These are phyloP conservation scores for Kwoniella europaea DNA, from an alignment of 768 basidiomycete species.

Conservation along the genomic window DNA sequence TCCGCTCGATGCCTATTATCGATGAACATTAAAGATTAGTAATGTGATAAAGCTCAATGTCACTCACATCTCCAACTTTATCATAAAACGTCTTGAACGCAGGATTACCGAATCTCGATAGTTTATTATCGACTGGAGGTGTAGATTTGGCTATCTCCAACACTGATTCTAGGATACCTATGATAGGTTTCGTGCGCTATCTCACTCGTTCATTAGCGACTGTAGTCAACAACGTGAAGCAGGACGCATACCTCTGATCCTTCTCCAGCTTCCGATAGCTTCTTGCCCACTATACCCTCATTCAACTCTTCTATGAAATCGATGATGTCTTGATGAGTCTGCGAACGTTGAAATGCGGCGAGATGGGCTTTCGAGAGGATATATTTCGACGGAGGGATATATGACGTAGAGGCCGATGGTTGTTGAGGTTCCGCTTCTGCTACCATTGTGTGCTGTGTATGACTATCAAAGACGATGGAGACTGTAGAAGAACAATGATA, in stretches of 20 bases:
- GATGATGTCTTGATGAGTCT: conserved; percentile 71
- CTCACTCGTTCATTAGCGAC: background rate
- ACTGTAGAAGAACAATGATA: background rate
- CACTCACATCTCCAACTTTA: conserved; percentile 68
- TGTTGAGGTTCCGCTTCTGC: background rate
- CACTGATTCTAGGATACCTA: conserved; percentile 70
- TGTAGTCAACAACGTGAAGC: conserved; percentile 45
- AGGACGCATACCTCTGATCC: conserved; percentile 64
- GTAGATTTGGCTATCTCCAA: conserved; percentile 70
- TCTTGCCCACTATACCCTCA: conserved; percentile 73
- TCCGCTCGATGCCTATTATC: conserved; percentile 62
- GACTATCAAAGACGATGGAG: background rate
- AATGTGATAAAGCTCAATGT: background rate
- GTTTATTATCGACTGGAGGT: conserved; percentile 84
- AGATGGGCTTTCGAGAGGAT: conserved; percentile 81
- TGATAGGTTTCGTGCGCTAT: conserved; percentile 70
- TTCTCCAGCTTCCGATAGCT: conserved; percentile 69
- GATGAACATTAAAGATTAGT: background rate
- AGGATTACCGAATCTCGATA: conserved; percentile 95
- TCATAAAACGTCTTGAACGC: conserved; percentile 94
- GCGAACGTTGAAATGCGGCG: conserved; percentile 75
- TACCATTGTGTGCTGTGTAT: background rate
- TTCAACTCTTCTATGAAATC: conserved; percentile 77
- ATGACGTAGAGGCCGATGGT: conserved; percentile 16
- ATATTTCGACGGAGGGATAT: conserved; percentile 61